Evolutionary conservation across 2,329 filamentous ascomycete genomes (phyloP).

Genomic region (Talaromyces funiculosus): DNA sequence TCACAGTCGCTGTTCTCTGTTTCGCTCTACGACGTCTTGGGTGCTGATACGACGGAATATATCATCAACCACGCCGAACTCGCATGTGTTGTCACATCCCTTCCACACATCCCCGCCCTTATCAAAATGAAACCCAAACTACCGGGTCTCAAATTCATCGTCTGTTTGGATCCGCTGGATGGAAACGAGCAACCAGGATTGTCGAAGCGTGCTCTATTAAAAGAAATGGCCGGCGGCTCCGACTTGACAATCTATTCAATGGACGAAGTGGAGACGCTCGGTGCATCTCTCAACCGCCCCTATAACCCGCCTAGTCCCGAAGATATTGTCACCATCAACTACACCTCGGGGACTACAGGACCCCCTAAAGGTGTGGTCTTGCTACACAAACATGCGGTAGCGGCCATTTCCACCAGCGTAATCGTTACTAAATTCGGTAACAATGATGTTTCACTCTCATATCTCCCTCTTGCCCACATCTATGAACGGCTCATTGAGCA

Average conservation of each 20-base stretch:
- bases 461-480: slow-evolving; percentile 90
- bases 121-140: slow-evolving; percentile 73
- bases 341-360: slow-evolving; percentile 61
- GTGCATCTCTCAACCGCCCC: slow-evolving; percentile 62
- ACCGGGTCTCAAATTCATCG: slow-evolving; percentile 77
- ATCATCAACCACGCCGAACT: slow-evolving; percentile 89
- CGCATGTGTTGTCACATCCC: slow-evolving; percentile 66
- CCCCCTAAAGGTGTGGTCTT: slow-evolving; percentile 62
- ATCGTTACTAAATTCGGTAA: slow-evolving; percentile 34
- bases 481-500: slow-evolving; percentile 83
- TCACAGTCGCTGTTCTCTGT: slow-evolving; percentile 86
- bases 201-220: slow-evolving; percentile 74
- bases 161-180: slow-evolving; percentile 79
- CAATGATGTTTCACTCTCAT: slow-evolving; percentile 67
- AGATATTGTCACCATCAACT: slow-evolving; percentile 72
- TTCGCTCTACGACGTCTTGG: slow-evolving; percentile 93
- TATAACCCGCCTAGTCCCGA: slow-evolving; percentile 66
- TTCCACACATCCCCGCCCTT: slow-evolving; percentile 74
- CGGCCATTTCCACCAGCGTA: slow-evolving; percentile 60
- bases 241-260: slow-evolving; percentile 78
- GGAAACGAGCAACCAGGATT: slow-evolving; percentile 68
- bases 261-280: slow-evolving; percentile 73
- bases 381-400: slow-evolving; percentile 73
- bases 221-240: slow-evolving; percentile 64
- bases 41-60: slow-evolving; percentile 84